A percentile compares a stretch with the other conserved stretches of the same genome.
Evolutionary conservation across 2,329 filamentous ascomycete species (phyloP).

Genomic region (Talaromyces sp.): DNA sequence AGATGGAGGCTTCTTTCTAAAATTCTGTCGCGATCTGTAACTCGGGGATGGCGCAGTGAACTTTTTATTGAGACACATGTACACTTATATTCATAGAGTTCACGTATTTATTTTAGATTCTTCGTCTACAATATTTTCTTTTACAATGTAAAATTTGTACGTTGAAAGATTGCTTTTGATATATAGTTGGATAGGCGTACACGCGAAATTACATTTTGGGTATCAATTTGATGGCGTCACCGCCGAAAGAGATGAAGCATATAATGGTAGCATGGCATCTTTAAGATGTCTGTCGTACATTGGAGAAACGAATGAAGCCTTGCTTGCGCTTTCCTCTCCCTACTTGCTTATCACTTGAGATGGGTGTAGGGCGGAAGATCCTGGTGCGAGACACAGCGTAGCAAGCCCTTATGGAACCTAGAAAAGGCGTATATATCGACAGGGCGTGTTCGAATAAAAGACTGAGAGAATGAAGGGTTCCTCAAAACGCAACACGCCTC

Average conservation of each 20-base stretch:
- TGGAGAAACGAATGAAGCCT: background rate
- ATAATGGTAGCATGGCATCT: background rate
- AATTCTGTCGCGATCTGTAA: conserved; percentile 20
- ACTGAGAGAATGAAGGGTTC: background rate
- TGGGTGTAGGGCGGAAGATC: background rate
- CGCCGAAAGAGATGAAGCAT: background rate
- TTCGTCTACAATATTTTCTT: background rate
- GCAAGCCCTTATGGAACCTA: background rate
- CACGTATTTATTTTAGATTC: background rate
- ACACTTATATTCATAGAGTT: conserved; percentile 20
- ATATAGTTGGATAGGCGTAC: background rate
- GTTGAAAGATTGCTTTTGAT: background rate
- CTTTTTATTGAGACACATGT: conserved; percentile 17
- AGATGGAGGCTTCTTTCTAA: conserved; percentile 79
- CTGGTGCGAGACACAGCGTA: background rate
- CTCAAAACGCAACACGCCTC: conserved; percentile 73
- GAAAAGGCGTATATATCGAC: background rate
- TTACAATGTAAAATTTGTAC: background rate
- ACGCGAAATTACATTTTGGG: background rate
- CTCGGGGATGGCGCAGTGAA: conserved; percentile 7
- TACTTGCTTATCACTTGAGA: background rate
- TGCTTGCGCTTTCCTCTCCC: background rate
- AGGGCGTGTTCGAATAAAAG: too few relatives aligned
- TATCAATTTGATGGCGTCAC: background rate
- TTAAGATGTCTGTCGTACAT: background rate